Percentiles rank a stretch among this genome's conserved stretches.
phyloP scores from a whole-genome alignment of 225 moss, liverwort and hornwort species.

The Ulota crispa region DNA sequence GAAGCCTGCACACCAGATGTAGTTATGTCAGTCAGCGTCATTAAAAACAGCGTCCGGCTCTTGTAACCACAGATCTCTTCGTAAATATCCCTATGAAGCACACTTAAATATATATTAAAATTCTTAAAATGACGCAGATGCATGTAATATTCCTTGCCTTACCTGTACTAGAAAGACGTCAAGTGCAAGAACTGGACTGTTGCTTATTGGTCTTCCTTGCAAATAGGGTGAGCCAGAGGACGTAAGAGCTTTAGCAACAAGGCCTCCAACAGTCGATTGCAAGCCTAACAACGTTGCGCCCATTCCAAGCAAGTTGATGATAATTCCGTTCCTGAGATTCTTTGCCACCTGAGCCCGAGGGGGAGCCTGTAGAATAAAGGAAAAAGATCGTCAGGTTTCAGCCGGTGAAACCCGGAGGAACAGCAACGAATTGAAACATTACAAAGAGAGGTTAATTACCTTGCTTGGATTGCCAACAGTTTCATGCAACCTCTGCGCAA shows the following conservation, averaged over 20 bases:
- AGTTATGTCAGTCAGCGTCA: neutral
- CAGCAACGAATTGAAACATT: neutral
- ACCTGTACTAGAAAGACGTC: constrained; percentile 98
- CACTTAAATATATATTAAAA: too few species aligned
- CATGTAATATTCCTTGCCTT: neutral
- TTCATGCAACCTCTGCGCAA: constrained; percentile 73
- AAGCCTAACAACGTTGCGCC: constrained; percentile 84
- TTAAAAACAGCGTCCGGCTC: neutral
- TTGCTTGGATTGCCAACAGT: constrained; percentile 77
- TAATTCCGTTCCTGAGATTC: constrained; percentile 87
- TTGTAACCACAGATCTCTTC: too few species aligned
- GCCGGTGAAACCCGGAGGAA: neutral
- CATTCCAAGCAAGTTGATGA: constrained; percentile 94
- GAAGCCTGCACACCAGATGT: constrained; percentile 59
- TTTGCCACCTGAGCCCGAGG: constrained; percentile 91
- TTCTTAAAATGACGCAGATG: too few species aligned
- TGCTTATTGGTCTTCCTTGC: constrained; percentile 73
- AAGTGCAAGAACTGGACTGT: constrained; percentile 91
- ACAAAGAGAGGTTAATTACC: constrained; percentile 24
- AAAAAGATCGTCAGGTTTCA: neutral
- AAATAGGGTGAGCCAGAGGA: constrained; percentile 77
- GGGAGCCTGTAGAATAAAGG: constrained; percentile 61
- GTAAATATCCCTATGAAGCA: too few species aligned
- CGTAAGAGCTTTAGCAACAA: constrained; percentile 95
- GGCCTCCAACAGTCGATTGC: constrained; percentile 92